These are phyloP conservation scores for Phaffomyces thermotolerans DNA, from an alignment of 805 yeast species.

Conservation along the genomic window DNA sequence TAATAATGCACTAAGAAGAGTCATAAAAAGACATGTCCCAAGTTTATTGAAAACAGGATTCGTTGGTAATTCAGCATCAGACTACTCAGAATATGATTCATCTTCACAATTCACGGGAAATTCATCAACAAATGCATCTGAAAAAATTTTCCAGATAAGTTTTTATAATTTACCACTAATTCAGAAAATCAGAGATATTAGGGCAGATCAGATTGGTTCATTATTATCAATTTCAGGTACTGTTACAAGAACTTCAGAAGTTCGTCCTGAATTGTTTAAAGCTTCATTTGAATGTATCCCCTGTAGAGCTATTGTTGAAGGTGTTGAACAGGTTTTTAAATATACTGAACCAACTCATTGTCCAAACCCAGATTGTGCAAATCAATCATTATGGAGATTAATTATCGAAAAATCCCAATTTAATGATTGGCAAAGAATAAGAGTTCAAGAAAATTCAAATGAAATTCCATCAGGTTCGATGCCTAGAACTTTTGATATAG, in stretches of 20 bases:
- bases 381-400: conserved; percentile 79
- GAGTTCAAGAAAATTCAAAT: conserved; percentile 92
- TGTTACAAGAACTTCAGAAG: conserved; percentile 93
- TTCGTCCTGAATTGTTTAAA: conserved; percentile 84
- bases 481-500: conserved; percentile 95
- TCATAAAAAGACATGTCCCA: conserved; percentile 73
- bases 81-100: conserved; percentile 27
- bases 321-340: conserved; percentile 86
- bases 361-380: conserved; percentile 80
- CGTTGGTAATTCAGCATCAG: conserved; percentile 19
- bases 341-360: conserved; percentile 94
- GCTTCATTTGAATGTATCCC: conserved; percentile 86
- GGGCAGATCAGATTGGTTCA: conserved; percentile 84
- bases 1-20: conserved; percentile 62
- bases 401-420: conserved; percentile 80
- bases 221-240: conserved; percentile 86
- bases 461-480: conserved; percentile 98
- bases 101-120: conserved; percentile 38
- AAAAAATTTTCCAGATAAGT: conserved; percentile 81
- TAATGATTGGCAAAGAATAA: conserved; percentile 92
- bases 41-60: conserved; percentile 46
- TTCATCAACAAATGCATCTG: conserved; percentile 31
- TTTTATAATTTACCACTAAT: conserved; percentile 79
- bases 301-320: conserved; percentile 79
- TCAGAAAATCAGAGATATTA: conserved; percentile 80